A percentile compares a stretch with the other conserved stretches of the same genome.
phyloP scores from a whole-genome alignment of 192 early-diverging fungal genomes.

The Coemansia sp. region DNA sequence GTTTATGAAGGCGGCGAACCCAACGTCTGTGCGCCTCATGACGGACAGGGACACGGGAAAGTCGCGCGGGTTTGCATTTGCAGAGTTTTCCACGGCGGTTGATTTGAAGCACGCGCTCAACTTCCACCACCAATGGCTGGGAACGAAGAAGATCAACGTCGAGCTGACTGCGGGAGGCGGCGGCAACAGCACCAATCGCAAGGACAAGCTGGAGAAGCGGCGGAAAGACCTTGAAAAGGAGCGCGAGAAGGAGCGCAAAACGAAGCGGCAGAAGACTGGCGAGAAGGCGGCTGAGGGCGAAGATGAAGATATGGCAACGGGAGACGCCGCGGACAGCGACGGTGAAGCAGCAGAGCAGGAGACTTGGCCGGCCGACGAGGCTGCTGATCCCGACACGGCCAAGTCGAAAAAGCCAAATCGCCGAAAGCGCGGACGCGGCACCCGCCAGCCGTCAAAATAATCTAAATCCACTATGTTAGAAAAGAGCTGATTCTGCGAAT shows the following conservation, averaged over 20 bases:
- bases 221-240: constrained; percentile 43
- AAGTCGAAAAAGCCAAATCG: constrained; percentile 38
- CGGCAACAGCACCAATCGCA: constrained; percentile 56
- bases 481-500: too few species aligned
- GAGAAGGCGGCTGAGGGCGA: not conserved
- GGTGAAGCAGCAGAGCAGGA: not conserved
- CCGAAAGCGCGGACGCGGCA: constrained; percentile 45
- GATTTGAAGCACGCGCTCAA: constrained; percentile 61
- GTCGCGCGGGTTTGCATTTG: constrained; percentile 72
- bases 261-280: constrained; percentile 23
- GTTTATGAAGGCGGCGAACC: constrained; percentile 59
- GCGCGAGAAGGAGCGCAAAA: constrained; percentile 13
- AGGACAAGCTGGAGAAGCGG: constrained; percentile 32
- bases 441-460: constrained; percentile 12
- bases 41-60: constrained; percentile 69
- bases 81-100: constrained; percentile 58
- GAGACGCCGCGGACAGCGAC: not conserved
- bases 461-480: too few species aligned
- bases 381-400: constrained; percentile 2
- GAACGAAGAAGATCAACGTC: constrained; percentile 67
- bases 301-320: not conserved
- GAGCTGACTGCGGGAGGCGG: constrained; percentile 74
- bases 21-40: constrained; percentile 62
- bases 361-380: not conserved
- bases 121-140: constrained; percentile 63